A percentile compares a stretch with the other conserved stretches of the same genome.
phyloP scores from a whole-genome alignment of 192 early-diverging fungal species.

The Coemansia umbellata region DNA sequence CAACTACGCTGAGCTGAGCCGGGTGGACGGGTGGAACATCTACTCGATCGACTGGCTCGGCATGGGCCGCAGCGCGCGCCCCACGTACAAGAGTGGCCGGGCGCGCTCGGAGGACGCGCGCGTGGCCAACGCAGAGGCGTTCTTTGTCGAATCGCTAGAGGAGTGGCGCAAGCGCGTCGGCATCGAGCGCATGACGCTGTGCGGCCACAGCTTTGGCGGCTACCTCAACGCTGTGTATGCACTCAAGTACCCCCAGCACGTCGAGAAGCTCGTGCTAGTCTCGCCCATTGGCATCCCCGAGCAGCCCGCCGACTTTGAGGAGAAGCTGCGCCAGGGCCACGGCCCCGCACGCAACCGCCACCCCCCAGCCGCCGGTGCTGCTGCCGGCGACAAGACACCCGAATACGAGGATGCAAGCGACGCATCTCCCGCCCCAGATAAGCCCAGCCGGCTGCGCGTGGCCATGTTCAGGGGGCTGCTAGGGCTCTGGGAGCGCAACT shows the following conservation, averaged over 20 bases:
- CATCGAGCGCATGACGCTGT: conserved; percentile 79
- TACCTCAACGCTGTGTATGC: conserved; percentile 86
- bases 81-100: conserved; percentile 56
- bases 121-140: conserved; percentile 62
- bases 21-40: conserved; percentile 36
- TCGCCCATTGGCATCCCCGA: conserved; percentile 80
- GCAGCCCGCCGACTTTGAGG: conserved; percentile 45
- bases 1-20: conserved; percentile 45
- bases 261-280: conserved; percentile 83
- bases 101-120: conserved; percentile 49
- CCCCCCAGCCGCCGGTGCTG: not conserved
- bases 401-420: conserved; percentile 8
- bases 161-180: conserved; percentile 75
- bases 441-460: conserved; percentile 35
- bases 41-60: conserved; percentile 85
- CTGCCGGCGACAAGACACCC: conserved; percentile 23
- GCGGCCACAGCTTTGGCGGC: conserved; percentile 84
- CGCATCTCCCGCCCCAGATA: not conserved
- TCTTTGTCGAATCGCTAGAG: conserved; percentile 90
- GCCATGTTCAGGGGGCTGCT: conserved; percentile 25
- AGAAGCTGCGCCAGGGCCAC: conserved; percentile 35
- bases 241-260: conserved; percentile 77
- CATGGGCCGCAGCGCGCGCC: conserved; percentile 86
- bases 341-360: conserved; percentile 12
- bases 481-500: conserved; percentile 71